Percentiles rank a stretch among this genome's conserved stretches.
Evolutionary conservation across 176 grass and related monocot genomes (phyloP).

Genomic region (Cymbopogon citratus): DNA sequence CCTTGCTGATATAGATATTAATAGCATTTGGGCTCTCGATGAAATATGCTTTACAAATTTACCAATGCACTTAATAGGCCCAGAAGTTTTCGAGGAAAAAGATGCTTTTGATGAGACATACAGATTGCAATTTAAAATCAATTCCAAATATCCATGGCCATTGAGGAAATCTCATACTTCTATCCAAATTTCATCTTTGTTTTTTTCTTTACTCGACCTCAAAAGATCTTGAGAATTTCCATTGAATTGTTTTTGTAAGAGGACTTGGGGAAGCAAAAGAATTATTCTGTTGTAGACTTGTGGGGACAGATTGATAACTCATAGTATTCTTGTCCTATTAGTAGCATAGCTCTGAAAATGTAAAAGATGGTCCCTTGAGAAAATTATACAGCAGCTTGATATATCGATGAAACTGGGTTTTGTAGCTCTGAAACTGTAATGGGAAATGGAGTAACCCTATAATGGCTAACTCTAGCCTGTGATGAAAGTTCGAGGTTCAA

Average conservation of each 20-base stretch:
- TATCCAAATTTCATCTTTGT: not conserved
- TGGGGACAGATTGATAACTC: not conserved
- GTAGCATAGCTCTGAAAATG: not conserved
- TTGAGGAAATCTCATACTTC: not conserved
- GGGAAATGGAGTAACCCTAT: not conserved
- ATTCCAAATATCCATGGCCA: not conserved
- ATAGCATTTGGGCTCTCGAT: too few relatives aligned
- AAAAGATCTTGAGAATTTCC: not conserved
- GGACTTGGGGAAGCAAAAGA: not conserved
- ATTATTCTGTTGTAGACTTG: not conserved
- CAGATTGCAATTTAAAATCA: not conserved
- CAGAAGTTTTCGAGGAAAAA: not conserved
- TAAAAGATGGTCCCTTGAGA: too few relatives aligned
- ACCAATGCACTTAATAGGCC: not conserved
- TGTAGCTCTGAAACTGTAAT: too few relatives aligned
- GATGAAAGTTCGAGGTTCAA: not conserved
- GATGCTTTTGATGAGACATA: too few relatives aligned
- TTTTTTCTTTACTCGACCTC: not conserved
- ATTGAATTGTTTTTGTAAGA: not conserved
- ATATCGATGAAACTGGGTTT: too few relatives aligned
- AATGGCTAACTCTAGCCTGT: not conserved
- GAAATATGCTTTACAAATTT: not conserved
- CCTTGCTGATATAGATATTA: too few relatives aligned
- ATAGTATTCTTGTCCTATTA: not conserved
- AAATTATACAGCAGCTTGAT: not conserved